These are phyloP conservation scores for Skeletonema grethae DNA, from an alignment of 108 stramenopile genomes.

Conservation along the genomic window DNA sequence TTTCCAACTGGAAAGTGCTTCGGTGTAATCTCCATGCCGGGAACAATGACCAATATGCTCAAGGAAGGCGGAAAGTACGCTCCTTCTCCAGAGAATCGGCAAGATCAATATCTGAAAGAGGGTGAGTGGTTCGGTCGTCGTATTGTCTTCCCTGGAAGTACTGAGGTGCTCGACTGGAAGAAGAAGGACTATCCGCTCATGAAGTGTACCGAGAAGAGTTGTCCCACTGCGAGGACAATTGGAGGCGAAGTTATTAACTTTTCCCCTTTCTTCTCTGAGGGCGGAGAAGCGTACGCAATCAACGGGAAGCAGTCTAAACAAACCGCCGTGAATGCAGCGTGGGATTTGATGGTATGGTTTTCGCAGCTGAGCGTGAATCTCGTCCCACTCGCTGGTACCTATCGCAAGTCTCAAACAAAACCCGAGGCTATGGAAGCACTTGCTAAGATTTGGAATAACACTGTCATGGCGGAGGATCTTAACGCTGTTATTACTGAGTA, in stretches of 20 bases:
- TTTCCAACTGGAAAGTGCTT: slow-evolving; percentile 46
- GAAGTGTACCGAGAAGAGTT: slow-evolving; percentile 18
- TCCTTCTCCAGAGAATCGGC: slow-evolving; percentile 28
- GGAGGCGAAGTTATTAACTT: slow-evolving; percentile 27
- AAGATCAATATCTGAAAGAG: slow-evolving; percentile 18
- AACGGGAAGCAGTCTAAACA: slow-evolving; percentile 45
- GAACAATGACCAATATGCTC: slow-evolving; percentile 39
- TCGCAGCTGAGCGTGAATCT: slow-evolving; percentile 26
- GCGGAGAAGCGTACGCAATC: slow-evolving; percentile 41
- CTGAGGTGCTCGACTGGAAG: slow-evolving; percentile 32
- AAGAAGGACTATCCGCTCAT: slow-evolving; percentile 12
- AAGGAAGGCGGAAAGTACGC: slow-evolving; percentile 31
- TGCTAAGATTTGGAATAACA: slow-evolving; percentile 33
- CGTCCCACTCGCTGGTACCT: slow-evolving; percentile 39
- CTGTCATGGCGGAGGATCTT: slow-evolving; percentile 43
- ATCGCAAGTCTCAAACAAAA: slow-evolving; percentile 29
- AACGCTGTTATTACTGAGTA: slow-evolving; percentile 23
- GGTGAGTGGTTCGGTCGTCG: slow-evolving; percentile 41
- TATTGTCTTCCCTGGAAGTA: slow-evolving; percentile 32
- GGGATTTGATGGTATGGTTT: slow-evolving; percentile 49
- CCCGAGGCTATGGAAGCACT: slow-evolving; percentile 15
- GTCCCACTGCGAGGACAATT: slow-evolving; percentile 21
- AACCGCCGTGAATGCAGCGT: slow-evolving; percentile 34
- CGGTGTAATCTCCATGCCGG: slow-evolving; percentile 49
- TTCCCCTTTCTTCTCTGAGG: slow-evolving; percentile 47